These are phyloP conservation scores for Neurospora hispaniola DNA, from an alignment of 495 filamentous ascomycete species.

Conservation along the genomic window DNA sequence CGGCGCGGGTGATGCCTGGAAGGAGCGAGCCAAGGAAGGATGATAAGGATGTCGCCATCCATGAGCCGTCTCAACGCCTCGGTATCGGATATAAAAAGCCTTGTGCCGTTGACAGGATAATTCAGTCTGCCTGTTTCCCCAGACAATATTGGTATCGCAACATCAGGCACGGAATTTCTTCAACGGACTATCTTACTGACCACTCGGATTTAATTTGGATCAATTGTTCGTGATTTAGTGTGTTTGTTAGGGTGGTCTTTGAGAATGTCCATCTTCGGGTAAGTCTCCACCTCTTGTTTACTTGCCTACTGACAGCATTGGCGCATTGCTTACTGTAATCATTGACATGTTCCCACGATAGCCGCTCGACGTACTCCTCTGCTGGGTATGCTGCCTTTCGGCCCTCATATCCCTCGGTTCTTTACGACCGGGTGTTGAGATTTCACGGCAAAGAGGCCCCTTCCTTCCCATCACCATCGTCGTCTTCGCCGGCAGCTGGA, in stretches of 20 bases:
- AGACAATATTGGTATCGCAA: background rate
- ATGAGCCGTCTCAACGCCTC: background rate
- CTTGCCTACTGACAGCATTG: background rate
- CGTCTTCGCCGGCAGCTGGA: conserved; percentile 8
- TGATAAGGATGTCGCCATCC: background rate
- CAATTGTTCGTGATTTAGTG: background rate
- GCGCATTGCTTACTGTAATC: background rate
- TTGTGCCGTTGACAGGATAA: background rate
- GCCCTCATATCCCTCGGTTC: conserved; percentile 45
- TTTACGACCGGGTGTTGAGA: conserved; percentile 44
- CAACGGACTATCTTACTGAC: background rate
- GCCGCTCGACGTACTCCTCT: conserved; percentile 39
- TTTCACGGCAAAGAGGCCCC: conserved; percentile 33
- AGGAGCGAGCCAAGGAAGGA: background rate
- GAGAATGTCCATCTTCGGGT: background rate
- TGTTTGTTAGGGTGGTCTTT: background rate
- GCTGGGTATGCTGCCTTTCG: conserved; percentile 50
- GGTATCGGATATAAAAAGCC: background rate
- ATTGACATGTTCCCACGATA: conserved; percentile 1
- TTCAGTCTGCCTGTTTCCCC: background rate
- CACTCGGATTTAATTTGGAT: background rate
- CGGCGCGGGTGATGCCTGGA: background rate
- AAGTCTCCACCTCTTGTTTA: background rate
- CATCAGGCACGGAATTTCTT: background rate
- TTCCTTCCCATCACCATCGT: background rate